Evolutionary conservation across 495 filamentous ascomycete genomes (phyloP).

Genomic region (Geopyxis carbonaria): DNA sequence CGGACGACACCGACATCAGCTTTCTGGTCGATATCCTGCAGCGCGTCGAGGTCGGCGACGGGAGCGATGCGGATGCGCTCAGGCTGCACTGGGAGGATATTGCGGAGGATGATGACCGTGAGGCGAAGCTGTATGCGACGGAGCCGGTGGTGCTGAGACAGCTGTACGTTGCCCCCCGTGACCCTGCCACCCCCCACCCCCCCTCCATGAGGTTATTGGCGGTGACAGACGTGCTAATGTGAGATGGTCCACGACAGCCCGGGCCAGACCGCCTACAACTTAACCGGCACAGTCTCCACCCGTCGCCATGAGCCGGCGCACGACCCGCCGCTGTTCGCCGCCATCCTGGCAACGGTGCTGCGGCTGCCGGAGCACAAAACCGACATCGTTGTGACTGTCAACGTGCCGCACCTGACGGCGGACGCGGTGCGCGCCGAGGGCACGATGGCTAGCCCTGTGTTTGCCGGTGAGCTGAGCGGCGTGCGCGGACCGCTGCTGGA

Average conservation of each 20-base stretch:
- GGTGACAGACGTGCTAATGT: background rate
- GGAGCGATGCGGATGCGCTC: constrained; percentile 29
- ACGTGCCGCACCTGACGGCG: constrained; percentile 63
- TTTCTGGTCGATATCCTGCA: constrained; percentile 82
- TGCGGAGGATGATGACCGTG: background rate
- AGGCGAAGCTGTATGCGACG: constrained; percentile 10
- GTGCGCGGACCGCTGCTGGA: constrained; percentile 46
- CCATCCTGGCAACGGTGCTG: constrained; percentile 51
- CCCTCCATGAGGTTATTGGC: background rate
- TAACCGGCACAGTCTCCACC: constrained; percentile 20
- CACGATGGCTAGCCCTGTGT: constrained; percentile 28
- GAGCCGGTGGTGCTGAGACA: constrained; percentile 7
- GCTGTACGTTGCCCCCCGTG: constrained; percentile 6
- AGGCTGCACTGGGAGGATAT: constrained; percentile 31
- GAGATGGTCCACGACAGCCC: constrained; percentile 29
- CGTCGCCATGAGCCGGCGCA: constrained; percentile 3
- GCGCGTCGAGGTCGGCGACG: constrained; percentile 38
- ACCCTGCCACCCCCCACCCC: constrained; percentile 9
- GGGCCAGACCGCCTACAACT: constrained; percentile 24
- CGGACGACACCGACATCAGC: constrained; percentile 53
- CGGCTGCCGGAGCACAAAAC: constrained; percentile 57
- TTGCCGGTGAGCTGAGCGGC: constrained; percentile 29
- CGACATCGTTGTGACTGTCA: constrained; percentile 77
- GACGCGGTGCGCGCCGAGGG: constrained; percentile 49
- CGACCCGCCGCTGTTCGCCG: constrained; percentile 32